Conservation (phyloP, 2,329 filamentous ascomycete species). For the Dothistroma pini region DNA sequence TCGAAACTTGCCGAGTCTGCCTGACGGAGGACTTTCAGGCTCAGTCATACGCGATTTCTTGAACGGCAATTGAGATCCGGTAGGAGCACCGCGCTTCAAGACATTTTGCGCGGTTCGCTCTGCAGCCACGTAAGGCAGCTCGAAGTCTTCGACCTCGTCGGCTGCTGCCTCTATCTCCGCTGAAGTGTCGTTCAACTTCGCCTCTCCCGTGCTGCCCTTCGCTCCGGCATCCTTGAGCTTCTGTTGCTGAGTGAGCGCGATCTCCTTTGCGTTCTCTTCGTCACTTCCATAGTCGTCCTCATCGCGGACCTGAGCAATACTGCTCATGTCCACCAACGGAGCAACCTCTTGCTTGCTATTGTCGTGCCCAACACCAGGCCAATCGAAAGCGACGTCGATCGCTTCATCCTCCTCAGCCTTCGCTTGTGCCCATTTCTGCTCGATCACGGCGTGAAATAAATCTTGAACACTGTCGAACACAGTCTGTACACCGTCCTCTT, state of each 20-base stretch:
- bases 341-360: slow-evolving; percentile 24
- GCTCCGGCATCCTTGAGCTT: slow-evolving; percentile 23
- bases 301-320: slow-evolving; percentile 50
- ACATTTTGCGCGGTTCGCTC: background rate
- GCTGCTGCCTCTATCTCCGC: slow-evolving; percentile 22
- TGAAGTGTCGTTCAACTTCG: slow-evolving; percentile 18
- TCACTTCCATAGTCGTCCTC: slow-evolving; percentile 42
- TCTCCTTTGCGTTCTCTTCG: slow-evolving; percentile 39
- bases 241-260: slow-evolving; percentile 31
- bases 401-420: slow-evolving; percentile 11
- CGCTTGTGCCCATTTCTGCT: slow-evolving; percentile 12
- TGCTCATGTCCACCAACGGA: slow-evolving; percentile 62
- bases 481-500: slow-evolving; percentile 64
- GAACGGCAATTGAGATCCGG: slow-evolving; percentile 19
- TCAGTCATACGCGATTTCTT: slow-evolving; percentile 23
- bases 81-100: slow-evolving; percentile 24
- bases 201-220: slow-evolving; percentile 20
- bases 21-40: slow-evolving; percentile 5
- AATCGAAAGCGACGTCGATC: slow-evolving; percentile 11
- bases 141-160: slow-evolving; percentile 12
- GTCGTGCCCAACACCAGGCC: slow-evolving; percentile 3
- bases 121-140: slow-evolving; percentile 10
- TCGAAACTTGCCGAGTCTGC: slow-evolving; percentile 26
- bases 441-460: slow-evolving; percentile 60
- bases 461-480: slow-evolving; percentile 81